These are phyloP conservation scores for Wilcoxina mikolae DNA, from an alignment of 495 filamentous ascomycete species.

Conservation along the genomic window DNA sequence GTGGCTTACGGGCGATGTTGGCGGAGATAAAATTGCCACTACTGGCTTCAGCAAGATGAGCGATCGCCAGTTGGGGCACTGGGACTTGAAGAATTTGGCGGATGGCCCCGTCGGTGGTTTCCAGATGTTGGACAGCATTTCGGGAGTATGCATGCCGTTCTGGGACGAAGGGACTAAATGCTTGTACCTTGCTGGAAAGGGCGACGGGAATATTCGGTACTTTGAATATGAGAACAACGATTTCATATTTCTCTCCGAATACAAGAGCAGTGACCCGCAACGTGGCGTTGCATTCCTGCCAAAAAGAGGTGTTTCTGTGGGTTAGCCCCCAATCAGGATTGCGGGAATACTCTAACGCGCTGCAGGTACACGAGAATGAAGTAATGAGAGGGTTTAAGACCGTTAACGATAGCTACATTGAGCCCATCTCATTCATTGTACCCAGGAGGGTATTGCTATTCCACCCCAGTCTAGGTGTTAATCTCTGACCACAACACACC, in stretches of 20 bases:
- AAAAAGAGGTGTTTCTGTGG: conserved; percentile 78
- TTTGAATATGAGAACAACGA: conserved; percentile 96
- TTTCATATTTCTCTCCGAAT: conserved; percentile 88
- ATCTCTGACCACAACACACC: conserved; percentile 12
- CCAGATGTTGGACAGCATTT: conserved; percentile 76
- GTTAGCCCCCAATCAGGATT: conserved; percentile 14
- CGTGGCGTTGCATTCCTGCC: conserved; percentile 89
- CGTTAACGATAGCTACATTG: conserved; percentile 82
- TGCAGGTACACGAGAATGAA: conserved; percentile 79
- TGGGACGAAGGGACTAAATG: conserved; percentile 95
- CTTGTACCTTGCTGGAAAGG: conserved; percentile 88
- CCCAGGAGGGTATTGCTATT: conserved; percentile 41
- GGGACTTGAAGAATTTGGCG: conserved; percentile 68
- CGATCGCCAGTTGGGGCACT: conserved; percentile 85
- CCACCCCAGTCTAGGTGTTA: neutral
- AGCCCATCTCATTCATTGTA: conserved; percentile 94
- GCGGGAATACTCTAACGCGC: neutral
- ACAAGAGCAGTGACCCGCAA: conserved; percentile 90
- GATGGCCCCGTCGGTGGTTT: conserved; percentile 75
- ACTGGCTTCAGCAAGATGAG: conserved; percentile 98
- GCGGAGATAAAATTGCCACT: conserved; percentile 79
- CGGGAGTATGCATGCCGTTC: conserved; percentile 97
- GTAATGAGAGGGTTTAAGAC: conserved; percentile 94
- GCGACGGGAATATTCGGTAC: conserved; percentile 97
- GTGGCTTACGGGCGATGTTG: conserved; percentile 49